Evolutionary conservation across 306 rosid species (phyloP), one percentile per base, ranked within the genome.

Genomic region (Erythrophleum fordii): DNA sequence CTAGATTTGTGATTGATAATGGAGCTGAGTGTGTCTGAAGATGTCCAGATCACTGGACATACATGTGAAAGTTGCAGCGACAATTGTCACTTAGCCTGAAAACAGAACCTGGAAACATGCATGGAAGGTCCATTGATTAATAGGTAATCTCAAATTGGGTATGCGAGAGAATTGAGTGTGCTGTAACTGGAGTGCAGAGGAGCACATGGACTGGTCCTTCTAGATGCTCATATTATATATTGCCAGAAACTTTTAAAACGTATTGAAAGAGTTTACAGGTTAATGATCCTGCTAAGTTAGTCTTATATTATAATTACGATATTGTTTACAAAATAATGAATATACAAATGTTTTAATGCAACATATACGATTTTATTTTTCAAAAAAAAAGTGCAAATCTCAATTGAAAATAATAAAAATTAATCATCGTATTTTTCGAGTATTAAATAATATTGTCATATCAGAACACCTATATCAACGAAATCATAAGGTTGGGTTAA

Each of bases 31-130:
- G 66, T 7, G 28, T 25, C n/a, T 59, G 66, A 59, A 59, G 62
- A 56, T 8, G 39, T 25, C 1, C 4, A 25, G 52, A 16, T 11
- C 8, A 59, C 37, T 26, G n/a, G 34, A 59, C 37, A 68, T 28
- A 52, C 80, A 78, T 37, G 87, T 80, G 79, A 73, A 72, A 49
- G 23, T 46, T 20, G 82, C 71, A 46, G 37, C 59, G 62, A 64
- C 37, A 13, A 45, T 14, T 58, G 55, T 68, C 55, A 44, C 29
- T 53, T 53, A 9, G 76, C 81, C 37, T 35, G 25, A 58, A 58
- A 56, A 25, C 64, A 42, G 29, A 34, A 46, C 29, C 29, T 35
- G n/a, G 25, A 72, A 69, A 58, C 58, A 45, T 61, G 22, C 12
- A 71, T 41, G 59, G 25, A 25, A 55, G 25, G 35, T 59, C 51